Evolutionary conservation across 2,329 filamentous ascomycete species (phyloP).

Genomic region (Colletotrichum sansevieriae): DNA sequence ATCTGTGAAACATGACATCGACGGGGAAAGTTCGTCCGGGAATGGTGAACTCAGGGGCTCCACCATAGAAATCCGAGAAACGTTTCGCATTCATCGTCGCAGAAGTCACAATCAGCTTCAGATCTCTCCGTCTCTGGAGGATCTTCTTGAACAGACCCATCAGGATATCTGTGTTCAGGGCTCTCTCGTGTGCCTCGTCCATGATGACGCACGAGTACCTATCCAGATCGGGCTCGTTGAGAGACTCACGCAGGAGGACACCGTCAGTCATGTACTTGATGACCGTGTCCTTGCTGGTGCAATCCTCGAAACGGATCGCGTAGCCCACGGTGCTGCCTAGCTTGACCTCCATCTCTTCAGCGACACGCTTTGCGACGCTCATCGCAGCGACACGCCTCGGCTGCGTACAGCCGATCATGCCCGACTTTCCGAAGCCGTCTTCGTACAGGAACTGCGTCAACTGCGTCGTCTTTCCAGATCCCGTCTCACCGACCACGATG

Average conservation of each 20-base stretch:
- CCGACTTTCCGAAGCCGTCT: conserved; percentile 88
- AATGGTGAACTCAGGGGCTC: conserved; percentile 95
- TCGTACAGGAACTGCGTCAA: conserved; percentile 96
- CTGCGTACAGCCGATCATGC: conserved; percentile 97
- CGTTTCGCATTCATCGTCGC: conserved; percentile 98
- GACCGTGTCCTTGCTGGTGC: conserved; percentile 91
- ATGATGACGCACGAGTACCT: conserved; percentile 99
- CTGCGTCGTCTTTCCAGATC: conserved; percentile 97
- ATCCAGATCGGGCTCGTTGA: conserved; percentile 93
- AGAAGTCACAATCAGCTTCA: conserved; percentile 97
- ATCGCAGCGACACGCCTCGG: conserved; percentile 97
- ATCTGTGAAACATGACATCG: conserved; percentile 94
- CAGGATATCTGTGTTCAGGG: conserved; percentile 94
- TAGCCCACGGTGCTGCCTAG: conserved; percentile 92
- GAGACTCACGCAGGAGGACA: conserved; percentile 90
- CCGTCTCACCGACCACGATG: conserved; percentile 96
- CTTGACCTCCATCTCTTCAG: conserved; percentile 97
- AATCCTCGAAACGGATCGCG: conserved; percentile 98
- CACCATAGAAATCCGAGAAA: conserved; percentile 96
- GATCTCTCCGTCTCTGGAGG: conserved; percentile 85
- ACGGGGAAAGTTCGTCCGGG: conserved; percentile 97
- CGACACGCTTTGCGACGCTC: conserved; percentile 98
- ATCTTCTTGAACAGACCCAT: conserved; percentile 99
- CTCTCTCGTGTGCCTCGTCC: conserved; percentile 98
- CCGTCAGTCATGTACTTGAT: conserved; percentile 99